Percentiles rank a stretch among this genome's conserved stretches.
Conservation (phyloP, 2,329 filamentous ascomycete genomes). For the Trichoderma asperellum region DNA sequence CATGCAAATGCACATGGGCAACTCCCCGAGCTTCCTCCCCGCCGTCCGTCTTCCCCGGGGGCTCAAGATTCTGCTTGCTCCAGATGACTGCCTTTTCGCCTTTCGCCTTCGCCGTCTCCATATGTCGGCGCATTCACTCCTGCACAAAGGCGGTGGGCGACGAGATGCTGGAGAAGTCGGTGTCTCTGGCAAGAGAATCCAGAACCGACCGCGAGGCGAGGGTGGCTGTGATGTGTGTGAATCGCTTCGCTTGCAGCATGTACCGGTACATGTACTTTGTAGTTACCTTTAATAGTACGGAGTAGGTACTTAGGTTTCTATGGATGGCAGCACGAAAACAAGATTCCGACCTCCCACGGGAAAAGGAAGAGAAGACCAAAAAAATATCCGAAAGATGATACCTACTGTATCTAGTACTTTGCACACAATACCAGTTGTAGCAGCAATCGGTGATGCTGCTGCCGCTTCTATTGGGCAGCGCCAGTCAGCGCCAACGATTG, state of each 20-base stretch:
- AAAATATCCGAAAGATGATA: not conserved
- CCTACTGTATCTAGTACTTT: not conserved
- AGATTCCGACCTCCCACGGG: not conserved
- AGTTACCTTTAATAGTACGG: not conserved
- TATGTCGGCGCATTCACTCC: conserved; percentile 3
- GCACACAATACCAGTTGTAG: not conserved
- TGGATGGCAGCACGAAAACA: not conserved
- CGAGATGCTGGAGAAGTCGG: not conserved
- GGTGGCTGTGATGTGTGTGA: conserved; percentile 6
- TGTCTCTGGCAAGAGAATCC: not conserved
- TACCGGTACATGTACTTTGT: not conserved
- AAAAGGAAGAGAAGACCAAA: not conserved
- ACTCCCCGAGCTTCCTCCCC: conserved; percentile 12
- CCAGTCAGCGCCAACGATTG: not conserved
- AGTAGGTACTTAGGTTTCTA: not conserved
- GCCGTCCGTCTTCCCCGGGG: conserved; percentile 16
- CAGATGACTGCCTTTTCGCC: conserved; percentile 19
- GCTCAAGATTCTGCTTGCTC: conserved; percentile 24
- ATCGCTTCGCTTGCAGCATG: not conserved
- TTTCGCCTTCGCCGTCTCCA: conserved; percentile 8
- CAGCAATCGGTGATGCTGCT: not conserved
- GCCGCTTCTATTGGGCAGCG: not conserved
- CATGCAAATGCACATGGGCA: not conserved
- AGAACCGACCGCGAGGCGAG: not conserved
- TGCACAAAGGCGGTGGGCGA: conserved; percentile 17